Evolutionary conservation across 768 basidiomycete species (phyloP).

Genomic region (Tephrocybe sp.): DNA sequence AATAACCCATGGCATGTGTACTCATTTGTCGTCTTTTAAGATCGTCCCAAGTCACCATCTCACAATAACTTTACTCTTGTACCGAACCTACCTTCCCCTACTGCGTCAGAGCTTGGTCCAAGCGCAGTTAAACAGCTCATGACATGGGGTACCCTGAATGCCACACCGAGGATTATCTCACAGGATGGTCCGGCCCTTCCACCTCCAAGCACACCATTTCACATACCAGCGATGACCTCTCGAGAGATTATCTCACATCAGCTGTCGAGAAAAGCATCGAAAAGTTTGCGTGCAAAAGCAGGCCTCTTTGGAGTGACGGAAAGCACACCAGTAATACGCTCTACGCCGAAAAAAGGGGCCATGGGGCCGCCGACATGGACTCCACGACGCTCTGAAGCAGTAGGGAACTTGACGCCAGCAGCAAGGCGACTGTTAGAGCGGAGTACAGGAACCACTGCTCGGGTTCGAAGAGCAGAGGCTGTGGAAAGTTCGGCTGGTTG

Average conservation of each 20-base stretch:
- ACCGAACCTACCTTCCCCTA: constrained; percentile 84
- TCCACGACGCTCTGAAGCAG: constrained; percentile 67
- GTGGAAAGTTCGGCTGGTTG: constrained; percentile 59
- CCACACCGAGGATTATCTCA: constrained; percentile 87
- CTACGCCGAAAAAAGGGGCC: constrained; percentile 40
- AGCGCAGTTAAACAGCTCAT: constrained; percentile 87
- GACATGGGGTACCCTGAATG: constrained; percentile 94
- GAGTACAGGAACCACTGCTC: constrained; percentile 63
- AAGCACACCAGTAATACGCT: constrained; percentile 34
- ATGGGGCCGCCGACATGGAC: constrained; percentile 85
- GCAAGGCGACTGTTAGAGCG: constrained; percentile 73
- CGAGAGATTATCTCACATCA: constrained; percentile 81
- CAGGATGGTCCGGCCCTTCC: constrained; percentile 49
- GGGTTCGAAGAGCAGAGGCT: constrained; percentile 61
- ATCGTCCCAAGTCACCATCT: constrained; percentile 58
- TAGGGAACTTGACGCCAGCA: constrained; percentile 84
- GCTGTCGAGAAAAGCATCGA: constrained; percentile 79
- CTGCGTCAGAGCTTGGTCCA: constrained; percentile 77
- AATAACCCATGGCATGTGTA: background rate
- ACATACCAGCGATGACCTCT: constrained; percentile 69
- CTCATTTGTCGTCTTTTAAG: constrained; percentile 31
- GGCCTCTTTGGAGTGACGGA: constrained; percentile 47
- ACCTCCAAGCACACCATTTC: constrained; percentile 66
- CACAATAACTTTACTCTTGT: constrained; percentile 70
- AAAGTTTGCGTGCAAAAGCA: constrained; percentile 77